Percentiles rank a stretch among this genome's conserved stretches.
Evolutionary conservation across 441 rosid genomes (phyloP).

Genomic region (Corymbia citriodora): DNA sequence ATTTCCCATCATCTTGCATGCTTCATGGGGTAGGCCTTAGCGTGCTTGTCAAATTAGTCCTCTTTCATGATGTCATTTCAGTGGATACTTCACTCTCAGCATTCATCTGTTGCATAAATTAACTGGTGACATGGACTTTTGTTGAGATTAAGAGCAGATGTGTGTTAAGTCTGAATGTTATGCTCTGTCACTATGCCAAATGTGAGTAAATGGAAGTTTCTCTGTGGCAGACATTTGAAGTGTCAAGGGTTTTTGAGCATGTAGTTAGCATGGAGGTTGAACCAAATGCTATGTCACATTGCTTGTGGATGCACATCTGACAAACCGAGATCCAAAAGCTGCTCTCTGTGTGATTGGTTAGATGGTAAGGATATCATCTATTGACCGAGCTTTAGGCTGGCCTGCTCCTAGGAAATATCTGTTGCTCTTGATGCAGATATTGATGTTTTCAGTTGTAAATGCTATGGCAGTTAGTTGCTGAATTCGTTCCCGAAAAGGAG

Average conservation of each 20-base stretch:
- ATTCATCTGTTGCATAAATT: neutral
- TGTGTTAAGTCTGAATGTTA: neutral
- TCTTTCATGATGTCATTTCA: neutral
- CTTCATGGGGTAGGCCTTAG: neutral
- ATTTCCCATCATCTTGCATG: neutral
- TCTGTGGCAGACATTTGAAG: conserved; percentile 67
- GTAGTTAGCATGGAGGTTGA: conserved; percentile 66
- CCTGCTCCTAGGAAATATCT: neutral
- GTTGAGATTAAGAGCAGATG: neutral
- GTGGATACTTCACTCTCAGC: neutral
- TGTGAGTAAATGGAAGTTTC: conserved; percentile 10
- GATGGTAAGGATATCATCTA: conserved; percentile 45
- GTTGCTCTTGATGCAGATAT: neutral
- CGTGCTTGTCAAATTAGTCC: neutral
- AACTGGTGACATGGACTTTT: neutral
- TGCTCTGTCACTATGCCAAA: neutral
- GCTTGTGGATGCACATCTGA: conserved; percentile 86
- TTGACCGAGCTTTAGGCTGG: neutral
- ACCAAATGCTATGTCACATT: conserved; percentile 70
- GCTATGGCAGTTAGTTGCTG: conserved; percentile 53
- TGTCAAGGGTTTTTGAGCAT: conserved; percentile 79
- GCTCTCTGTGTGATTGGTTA: conserved; percentile 62
- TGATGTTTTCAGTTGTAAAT: neutral
- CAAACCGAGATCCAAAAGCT: conserved; percentile 73
- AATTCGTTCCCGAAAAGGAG: conserved; percentile 75